These are phyloP conservation scores for Chrysophaeum taylorii DNA, from an alignment of 352 stramenopile species.

Conservation along the genomic window DNA sequence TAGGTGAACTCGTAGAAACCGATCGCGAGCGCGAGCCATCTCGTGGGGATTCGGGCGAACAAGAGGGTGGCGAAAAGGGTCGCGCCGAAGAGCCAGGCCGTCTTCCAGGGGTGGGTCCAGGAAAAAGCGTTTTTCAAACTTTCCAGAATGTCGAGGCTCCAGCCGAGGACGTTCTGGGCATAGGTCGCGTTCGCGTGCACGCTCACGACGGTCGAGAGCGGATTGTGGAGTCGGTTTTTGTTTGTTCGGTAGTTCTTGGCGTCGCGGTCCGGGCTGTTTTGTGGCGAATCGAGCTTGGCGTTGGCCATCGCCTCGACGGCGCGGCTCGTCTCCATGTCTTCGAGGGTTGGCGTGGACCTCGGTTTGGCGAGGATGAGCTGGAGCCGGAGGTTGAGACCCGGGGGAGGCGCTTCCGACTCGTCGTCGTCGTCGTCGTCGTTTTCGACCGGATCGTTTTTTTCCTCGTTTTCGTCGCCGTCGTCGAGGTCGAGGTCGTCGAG, in stretches of 20 bases:
- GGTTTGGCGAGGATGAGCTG: not conserved
- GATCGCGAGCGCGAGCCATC: not conserved
- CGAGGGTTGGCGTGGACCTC: not conserved
- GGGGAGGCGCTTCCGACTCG: not conserved
- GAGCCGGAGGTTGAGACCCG: not conserved
- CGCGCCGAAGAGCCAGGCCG: not conserved
- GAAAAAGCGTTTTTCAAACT: not conserved
- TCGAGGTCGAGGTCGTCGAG: not conserved
- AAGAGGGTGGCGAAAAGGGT: not conserved
- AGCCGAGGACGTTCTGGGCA: not conserved
- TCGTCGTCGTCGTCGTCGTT: not conserved
- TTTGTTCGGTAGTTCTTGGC: too few species aligned
- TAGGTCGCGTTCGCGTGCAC: not conserved
- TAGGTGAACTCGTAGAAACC: slow-evolving; percentile 14
- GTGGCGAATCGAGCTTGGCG: too few species aligned
- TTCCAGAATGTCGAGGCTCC: not conserved
- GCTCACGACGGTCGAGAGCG: not conserved
- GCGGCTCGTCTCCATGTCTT: not conserved
- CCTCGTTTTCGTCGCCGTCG: not conserved
- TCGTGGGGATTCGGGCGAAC: not conserved
- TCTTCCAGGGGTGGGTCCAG: slow-evolving; percentile 12
- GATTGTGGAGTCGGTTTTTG: too few species aligned
- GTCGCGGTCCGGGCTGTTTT: too few species aligned
- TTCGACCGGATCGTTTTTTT: not conserved
- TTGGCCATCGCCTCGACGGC: not conserved